These are phyloP conservation scores for Rosa rugosa DNA, from an alignment of 306 rosid species.

Conservation along the genomic window DNA sequence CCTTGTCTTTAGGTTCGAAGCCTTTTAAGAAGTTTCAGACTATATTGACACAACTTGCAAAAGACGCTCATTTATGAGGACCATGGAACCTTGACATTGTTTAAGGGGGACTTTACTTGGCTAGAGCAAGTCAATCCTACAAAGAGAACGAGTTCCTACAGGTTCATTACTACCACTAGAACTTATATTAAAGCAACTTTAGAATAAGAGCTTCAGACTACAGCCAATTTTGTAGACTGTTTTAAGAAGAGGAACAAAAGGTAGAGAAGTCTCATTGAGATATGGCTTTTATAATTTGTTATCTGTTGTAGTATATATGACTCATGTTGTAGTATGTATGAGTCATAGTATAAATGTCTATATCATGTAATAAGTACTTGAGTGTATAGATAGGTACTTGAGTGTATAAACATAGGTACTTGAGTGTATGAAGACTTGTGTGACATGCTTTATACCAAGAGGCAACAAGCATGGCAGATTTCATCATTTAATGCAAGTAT, in stretches of 20 bases:
- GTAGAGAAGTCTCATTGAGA: background rate
- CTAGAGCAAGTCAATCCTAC: background rate
- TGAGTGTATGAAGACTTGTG: too few species aligned
- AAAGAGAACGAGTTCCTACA: background rate
- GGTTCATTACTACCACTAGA: background rate
- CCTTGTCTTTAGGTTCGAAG: background rate
- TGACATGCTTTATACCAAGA: too few species aligned
- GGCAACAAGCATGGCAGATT: too few species aligned
- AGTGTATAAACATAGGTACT: too few species aligned
- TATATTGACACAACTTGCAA: background rate
- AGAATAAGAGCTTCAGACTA: background rate
- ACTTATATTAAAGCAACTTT: background rate
- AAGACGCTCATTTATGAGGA: background rate
- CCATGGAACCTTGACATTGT: background rate
- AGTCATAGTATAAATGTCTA: too few species aligned
- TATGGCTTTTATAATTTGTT: background rate
- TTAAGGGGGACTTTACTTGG: background rate
- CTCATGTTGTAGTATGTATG: too few species aligned
- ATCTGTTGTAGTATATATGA: background rate
- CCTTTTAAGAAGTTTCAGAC: background rate
- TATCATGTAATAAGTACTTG: too few species aligned
- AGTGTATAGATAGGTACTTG: too few species aligned
- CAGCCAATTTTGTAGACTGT: background rate
- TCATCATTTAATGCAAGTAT: too few species aligned
- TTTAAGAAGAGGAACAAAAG: background rate